Percentiles rank a stretch among this genome's conserved stretches.
These are phyloP conservation scores for Samsoniella hepiali DNA, from an alignment of 2,329 filamentous ascomycete genomes.

Conservation along the genomic window DNA sequence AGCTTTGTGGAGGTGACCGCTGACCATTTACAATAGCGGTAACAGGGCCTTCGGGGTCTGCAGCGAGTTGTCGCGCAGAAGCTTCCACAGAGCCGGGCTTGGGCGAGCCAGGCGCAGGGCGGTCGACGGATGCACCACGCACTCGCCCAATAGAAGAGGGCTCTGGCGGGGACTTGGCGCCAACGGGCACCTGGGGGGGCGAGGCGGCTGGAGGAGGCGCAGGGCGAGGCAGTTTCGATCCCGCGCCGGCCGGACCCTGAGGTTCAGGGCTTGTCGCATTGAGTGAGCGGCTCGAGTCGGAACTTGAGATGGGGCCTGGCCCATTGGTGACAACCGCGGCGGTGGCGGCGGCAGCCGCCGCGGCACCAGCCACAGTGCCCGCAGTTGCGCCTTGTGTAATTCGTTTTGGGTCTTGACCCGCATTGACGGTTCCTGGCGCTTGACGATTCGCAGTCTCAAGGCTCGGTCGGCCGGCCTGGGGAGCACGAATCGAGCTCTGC, in stretches of 20 bases:
- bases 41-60: slow-evolving; percentile 6
- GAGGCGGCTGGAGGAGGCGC: slow-evolving; percentile 44
- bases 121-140: slow-evolving; percentile 50
- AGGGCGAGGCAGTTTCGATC: slow-evolving; percentile 36
- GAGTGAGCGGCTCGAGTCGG: slow-evolving; percentile 9
- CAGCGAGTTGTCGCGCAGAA: slow-evolving; percentile 3
- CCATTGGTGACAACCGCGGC: slow-evolving; percentile 22
- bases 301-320: slow-evolving; percentile 3
- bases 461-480: slow-evolving; percentile 25
- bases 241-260: background rate
- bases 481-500: slow-evolving; percentile 19
- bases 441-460: slow-evolving; percentile 20
- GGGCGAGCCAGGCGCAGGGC: slow-evolving; percentile 28
- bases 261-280: slow-evolving; percentile 10
- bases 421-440: slow-evolving; percentile 38
- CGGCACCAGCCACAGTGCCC: slow-evolving; percentile 24
- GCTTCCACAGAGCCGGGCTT: slow-evolving; percentile 1
- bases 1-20: slow-evolving; percentile 57
- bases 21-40: slow-evolving; percentile 44
- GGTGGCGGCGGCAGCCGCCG: background rate
- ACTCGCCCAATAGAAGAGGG: slow-evolving; percentile 41
- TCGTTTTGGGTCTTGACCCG: slow-evolving; percentile 49
- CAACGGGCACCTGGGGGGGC: slow-evolving; percentile 52
- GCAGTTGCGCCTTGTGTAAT: slow-evolving; percentile 36
- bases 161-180: slow-evolving; percentile 43